Evolutionary conservation across 257 asterid species (phyloP).

Genomic region (Voacanga thouarsii): DNA sequence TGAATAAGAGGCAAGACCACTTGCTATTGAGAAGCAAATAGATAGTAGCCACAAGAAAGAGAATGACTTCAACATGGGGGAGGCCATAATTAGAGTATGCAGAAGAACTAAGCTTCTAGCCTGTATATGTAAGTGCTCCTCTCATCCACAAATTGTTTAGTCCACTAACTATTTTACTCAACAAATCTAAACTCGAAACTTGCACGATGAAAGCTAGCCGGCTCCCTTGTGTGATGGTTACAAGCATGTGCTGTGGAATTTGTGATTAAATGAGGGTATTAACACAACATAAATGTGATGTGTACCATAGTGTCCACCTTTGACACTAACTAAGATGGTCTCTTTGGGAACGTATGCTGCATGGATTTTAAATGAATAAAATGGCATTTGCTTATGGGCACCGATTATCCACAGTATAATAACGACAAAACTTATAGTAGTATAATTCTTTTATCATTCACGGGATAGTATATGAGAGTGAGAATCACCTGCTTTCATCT

Average conservation of each 20-base stretch:
- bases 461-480: neutral
- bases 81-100: slow-evolving; percentile 4
- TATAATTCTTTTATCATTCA: slow-evolving; percentile 1
- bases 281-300: neutral
- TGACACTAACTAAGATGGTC: too few relatives aligned
- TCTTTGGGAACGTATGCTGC: neutral
- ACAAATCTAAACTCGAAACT: too few relatives aligned
- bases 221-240: too few relatives aligned
- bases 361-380: neutral
- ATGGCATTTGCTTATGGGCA: neutral
- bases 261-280: too few relatives aligned
- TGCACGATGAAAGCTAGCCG: too few relatives aligned
- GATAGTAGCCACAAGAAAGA: neutral
- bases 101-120: neutral
- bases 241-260: too few relatives aligned
- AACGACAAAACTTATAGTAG: neutral
- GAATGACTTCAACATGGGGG: neutral
- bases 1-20: slow-evolving; percentile 27
- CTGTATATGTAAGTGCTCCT: neutral
- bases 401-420: neutral
- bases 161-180: too few relatives aligned
- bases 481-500: slow-evolving; percentile 1
- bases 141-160: too few relatives aligned
- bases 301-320: too few relatives aligned
- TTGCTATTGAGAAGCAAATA: slow-evolving; percentile 7